phyloP scores from a whole-genome alignment of 306 rosid genomes.

The Medicago ruthenica region DNA sequence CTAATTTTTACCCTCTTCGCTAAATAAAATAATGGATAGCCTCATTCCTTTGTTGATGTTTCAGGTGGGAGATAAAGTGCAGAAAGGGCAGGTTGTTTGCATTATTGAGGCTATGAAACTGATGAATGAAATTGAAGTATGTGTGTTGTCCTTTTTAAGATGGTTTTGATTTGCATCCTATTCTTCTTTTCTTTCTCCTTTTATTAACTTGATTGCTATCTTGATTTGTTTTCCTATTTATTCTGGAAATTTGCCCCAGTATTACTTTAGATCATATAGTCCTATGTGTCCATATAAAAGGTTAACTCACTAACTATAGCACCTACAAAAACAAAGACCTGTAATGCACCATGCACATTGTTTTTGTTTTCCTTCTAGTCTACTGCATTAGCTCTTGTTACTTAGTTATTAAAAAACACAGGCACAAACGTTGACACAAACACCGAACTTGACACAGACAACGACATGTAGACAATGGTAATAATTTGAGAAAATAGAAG shows the following conservation, averaged over 20 bases:
- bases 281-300: conserved; percentile 11
- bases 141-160: conserved; percentile 32
- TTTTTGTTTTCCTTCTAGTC: background rate
- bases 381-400: background rate
- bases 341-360: background rate
- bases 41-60: conserved; percentile 38
- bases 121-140: conserved; percentile 96
- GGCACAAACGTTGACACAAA: background rate
- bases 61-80: conserved; percentile 95
- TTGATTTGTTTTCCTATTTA: background rate
- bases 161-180: background rate
- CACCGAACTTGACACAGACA: background rate
- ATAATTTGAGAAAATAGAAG: background rate
- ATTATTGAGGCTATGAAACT: conserved; percentile 97
- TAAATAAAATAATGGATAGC: background rate
- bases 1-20: no score
- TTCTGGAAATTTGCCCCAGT: conserved; percentile 12
- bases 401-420: background rate
- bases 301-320: conserved; percentile 7
- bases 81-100: conserved; percentile 89
- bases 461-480: background rate
- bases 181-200: conserved; percentile 25
- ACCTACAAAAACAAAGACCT: background rate
- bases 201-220: background rate
- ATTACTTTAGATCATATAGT: background rate